Evolutionary conservation across 805 yeast species (phyloP), one percentile per base, ranked within the genome.

Genomic region (Candida corydali): DNA sequence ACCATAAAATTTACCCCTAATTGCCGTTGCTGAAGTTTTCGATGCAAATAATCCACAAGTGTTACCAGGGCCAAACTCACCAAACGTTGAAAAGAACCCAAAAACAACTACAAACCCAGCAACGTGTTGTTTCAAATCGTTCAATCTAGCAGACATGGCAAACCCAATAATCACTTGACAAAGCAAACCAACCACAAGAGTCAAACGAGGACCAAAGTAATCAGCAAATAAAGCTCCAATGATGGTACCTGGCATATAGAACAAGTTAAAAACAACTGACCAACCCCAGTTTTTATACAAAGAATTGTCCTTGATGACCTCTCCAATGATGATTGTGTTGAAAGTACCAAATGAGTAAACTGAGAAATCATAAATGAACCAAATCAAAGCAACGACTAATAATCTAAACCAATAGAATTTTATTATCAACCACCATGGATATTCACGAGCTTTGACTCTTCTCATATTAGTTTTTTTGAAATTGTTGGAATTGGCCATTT

Each of bases 1-100:
- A 51, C 93, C 93, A 55, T 89, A 89, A 63, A 83, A 86, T 51
- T 84, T 84, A 40, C 96, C 97, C 66, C 97, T 80, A 39, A 88
- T 75, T 16, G 95, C 80, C 8, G 96, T 81, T 30, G 96, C 83
- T 32, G 81, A 74, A 5, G 95, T 82, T 63, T 88, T 88, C 28
- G 95, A 75, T 15, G 95, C 94, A 44, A 89, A 69, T 38, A 85
- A 64, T 48, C 97, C 97, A 58, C 85, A 82, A 62, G 85, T 86
- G 62, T 88, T 86, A 65, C 97, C 98, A 10, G 95, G 89, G 7
- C 96, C 95, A 60, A 89, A 84, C 61, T 91, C 97, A 52, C 97
- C 97, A 33, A 86, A 70, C 5, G 95, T 71, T 57, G 78, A 67
- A 60, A 87, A 91, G 46, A 91, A 79, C 65, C 97, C 97, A 55